phyloP scores from a whole-genome alignment of 768 basidiomycete species.

The Hemileccinum rubropunctum region DNA sequence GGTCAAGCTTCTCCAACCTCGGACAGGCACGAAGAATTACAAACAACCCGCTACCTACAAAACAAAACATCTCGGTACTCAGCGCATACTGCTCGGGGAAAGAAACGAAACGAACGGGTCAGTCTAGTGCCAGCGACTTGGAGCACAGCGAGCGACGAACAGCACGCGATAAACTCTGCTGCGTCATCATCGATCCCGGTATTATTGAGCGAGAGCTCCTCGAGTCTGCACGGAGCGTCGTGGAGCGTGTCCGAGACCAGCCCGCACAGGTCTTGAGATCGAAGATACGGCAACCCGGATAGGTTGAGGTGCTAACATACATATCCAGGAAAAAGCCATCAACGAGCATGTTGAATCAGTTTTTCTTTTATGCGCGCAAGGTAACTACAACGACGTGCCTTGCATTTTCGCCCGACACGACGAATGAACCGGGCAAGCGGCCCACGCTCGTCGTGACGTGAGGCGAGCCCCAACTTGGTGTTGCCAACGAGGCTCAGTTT shows the following conservation, averaged over 20 bases:
- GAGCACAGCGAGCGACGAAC: slow-evolving; percentile 45
- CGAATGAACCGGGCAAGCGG: slow-evolving; percentile 46
- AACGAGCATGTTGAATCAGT: not conserved
- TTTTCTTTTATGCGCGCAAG: not conserved
- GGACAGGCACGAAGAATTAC: slow-evolving; percentile 56
- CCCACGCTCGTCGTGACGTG: slow-evolving; percentile 25
- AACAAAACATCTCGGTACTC: not conserved
- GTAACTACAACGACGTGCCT: slow-evolving; percentile 34
- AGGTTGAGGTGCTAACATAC: slow-evolving; percentile 53
- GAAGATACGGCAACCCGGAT: slow-evolving; percentile 48
- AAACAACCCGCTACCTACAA: slow-evolving; percentile 51
- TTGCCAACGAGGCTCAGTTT: slow-evolving; percentile 64
- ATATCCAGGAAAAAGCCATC: not conserved
- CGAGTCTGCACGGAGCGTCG: slow-evolving; percentile 36
- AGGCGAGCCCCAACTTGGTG: slow-evolving; percentile 48
- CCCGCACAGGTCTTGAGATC: slow-evolving; percentile 49
- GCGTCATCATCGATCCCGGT: slow-evolving; percentile 61
- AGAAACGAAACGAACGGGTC: slow-evolving; percentile 42
- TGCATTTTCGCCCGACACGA: slow-evolving; percentile 57
- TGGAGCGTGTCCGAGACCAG: slow-evolving; percentile 31
- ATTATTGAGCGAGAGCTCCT: slow-evolving; percentile 54
- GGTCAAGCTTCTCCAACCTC: slow-evolving; percentile 50
- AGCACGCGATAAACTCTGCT: slow-evolving; percentile 50
- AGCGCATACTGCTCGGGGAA: not conserved
- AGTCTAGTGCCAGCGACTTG: slow-evolving; percentile 58